These are phyloP conservation scores for Sporothrix brunneoviolacea DNA, from an alignment of 2,329 filamentous ascomycete genomes.

Conservation along the genomic window DNA sequence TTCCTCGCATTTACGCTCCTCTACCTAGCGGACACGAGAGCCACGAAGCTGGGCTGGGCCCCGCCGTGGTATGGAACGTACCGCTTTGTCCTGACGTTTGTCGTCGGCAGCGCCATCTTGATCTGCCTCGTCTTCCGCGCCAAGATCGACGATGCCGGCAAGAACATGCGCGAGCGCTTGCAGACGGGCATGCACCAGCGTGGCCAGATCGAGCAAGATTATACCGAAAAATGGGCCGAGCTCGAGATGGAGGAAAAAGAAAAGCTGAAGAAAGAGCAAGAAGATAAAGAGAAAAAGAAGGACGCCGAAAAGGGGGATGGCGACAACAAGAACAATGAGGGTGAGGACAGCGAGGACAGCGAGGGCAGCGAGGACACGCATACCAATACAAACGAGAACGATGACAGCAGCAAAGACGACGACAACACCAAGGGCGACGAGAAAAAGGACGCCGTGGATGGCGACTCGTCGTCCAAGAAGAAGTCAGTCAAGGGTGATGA, in stretches of 20 bases:
- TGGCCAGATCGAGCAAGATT: constrained; percentile 22
- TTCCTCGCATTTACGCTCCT: constrained; percentile 79
- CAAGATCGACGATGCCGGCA: constrained; percentile 51
- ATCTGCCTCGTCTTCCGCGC: constrained; percentile 75
- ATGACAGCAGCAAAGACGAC: constrained; percentile 14
- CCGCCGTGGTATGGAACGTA: constrained; percentile 84
- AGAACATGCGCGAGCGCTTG: constrained; percentile 29
- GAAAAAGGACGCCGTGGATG: constrained; percentile 1
- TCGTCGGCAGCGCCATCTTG: constrained; percentile 78
- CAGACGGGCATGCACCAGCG: constrained; percentile 31
- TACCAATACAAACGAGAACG: constrained; percentile 16
- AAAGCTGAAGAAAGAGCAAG: constrained; percentile 28
- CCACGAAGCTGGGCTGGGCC: constrained; percentile 67
- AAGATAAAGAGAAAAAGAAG: constrained; percentile 23
- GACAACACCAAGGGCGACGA: constrained; percentile 6
- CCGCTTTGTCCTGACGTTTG: constrained; percentile 84
- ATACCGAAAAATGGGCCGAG: constrained; percentile 37
- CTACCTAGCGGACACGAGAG: constrained; percentile 77
- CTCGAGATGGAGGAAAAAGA: constrained; percentile 24
- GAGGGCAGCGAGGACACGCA: constrained; percentile 17
- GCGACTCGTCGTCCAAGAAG: constrained; percentile 5
- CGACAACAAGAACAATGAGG: constrained; percentile 16
- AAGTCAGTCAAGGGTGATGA: constrained; percentile 7
- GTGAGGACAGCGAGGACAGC: background rate
- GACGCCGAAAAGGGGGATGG: constrained; percentile 17